Percentiles rank a stretch among this genome's conserved stretches.
Conservation (phyloP, 2,329 filamentous ascomycete genomes). For the Talaromyces funiculosus region DNA sequence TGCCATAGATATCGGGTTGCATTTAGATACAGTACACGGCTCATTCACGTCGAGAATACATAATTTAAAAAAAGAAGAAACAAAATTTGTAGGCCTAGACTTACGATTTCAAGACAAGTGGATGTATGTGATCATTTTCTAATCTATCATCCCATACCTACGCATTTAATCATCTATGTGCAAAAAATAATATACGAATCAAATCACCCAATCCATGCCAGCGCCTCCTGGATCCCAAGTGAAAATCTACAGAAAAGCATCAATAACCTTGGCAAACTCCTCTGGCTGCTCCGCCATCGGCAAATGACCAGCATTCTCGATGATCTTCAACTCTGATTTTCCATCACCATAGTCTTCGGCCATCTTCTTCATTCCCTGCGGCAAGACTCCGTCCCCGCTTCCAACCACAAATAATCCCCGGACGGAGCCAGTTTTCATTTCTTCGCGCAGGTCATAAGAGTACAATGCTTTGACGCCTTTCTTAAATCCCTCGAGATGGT, state of each 20-base stretch:
- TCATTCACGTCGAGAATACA: too few relatives aligned
- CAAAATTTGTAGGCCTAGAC: too few relatives aligned
- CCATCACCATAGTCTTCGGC: constrained; percentile 53
- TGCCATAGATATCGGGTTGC: too few relatives aligned
- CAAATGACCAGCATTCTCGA: constrained; percentile 69
- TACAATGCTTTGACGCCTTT: constrained; percentile 65
- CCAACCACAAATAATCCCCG: constrained; percentile 65
- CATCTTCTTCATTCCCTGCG: constrained; percentile 75
- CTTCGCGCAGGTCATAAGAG: constrained; percentile 47
- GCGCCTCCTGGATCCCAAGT: background rate
- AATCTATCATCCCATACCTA: background rate
- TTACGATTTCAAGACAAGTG: background rate
- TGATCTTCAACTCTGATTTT: constrained; percentile 53
- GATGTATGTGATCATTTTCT: background rate
- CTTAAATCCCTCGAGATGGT: constrained; percentile 69
- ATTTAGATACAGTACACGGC: too few relatives aligned
- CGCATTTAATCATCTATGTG: background rate
- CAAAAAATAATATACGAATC: background rate
- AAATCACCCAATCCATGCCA: background rate
- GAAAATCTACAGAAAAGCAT: constrained; percentile 45
- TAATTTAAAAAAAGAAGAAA: too few relatives aligned
- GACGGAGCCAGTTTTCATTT: constrained; percentile 30
- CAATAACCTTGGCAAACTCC: constrained; percentile 61
- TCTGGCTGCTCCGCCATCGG: constrained; percentile 74
- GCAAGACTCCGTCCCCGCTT: constrained; percentile 66